These are phyloP conservation scores for Cymbopogon flexuosus DNA, from an alignment of 202 grass and related monocot genomes.

Conservation along the genomic window DNA sequence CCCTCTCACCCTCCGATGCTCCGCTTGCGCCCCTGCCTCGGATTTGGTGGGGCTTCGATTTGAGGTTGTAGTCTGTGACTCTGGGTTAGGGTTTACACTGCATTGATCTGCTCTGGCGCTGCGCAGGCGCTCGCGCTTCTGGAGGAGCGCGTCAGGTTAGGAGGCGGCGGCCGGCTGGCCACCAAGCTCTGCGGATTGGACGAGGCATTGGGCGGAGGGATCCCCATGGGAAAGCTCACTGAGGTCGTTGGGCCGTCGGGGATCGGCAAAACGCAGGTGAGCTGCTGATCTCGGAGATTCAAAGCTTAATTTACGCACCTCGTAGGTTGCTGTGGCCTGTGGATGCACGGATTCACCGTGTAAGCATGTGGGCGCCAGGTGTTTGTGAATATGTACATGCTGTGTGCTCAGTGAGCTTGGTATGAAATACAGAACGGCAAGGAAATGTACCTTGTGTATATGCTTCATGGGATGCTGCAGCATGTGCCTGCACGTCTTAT, in stretches of 20 bases:
- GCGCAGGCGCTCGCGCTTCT: constrained; percentile 68
- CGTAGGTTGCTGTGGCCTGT: not conserved
- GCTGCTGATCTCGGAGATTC: not conserved
- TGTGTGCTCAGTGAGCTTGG: not conserved
- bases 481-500: not conserved
- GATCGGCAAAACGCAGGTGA: constrained; percentile 91
- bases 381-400: constrained; percentile 14
- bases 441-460: not conserved
- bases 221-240: constrained; percentile 67
- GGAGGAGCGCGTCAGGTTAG: constrained; percentile 49
- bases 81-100: not conserved
- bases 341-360: not conserved
- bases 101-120: not conserved
- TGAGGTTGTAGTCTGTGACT: not conserved
- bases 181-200: constrained; percentile 70
- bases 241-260: constrained; percentile 85
- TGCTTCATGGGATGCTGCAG: not conserved
- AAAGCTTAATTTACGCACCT: not conserved
- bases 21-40: not conserved
- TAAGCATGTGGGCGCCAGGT: not conserved
- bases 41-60: not conserved
- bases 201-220: constrained; percentile 68
- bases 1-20: not conserved
- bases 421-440: not conserved
- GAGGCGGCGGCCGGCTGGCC: constrained; percentile 46